A percentile compares a stretch with the other conserved stretches of the same genome.
Evolutionary conservation across 768 basidiomycete genomes (phyloP).

Genomic region (Auricularia auricula-judae): DNA sequence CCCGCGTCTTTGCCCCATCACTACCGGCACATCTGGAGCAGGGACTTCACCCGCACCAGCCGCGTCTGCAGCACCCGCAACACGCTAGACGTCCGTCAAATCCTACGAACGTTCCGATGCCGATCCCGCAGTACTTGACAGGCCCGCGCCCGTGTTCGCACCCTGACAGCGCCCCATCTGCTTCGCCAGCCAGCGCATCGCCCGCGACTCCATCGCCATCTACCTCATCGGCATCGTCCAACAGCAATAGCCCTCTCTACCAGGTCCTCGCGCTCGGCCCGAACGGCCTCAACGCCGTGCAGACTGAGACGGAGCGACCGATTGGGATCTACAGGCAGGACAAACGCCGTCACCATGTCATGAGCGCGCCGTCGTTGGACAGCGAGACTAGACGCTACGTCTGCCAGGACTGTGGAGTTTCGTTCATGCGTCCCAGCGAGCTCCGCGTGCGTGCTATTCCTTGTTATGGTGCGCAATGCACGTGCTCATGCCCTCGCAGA

Average conservation of each 20-base stretch:
- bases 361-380: neutral
- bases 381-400: neutral
- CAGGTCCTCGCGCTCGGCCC: neutral
- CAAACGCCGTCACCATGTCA: neutral
- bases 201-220: neutral
- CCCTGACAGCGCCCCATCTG: neutral
- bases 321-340: neutral
- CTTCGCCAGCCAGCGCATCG: neutral
- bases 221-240: neutral
- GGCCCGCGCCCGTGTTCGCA: neutral
- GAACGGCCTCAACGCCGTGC: neutral
- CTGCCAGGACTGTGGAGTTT: neutral
- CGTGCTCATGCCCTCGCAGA: neutral
- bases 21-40: neutral
- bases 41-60: neutral
- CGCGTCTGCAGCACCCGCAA: neutral
- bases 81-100: neutral
- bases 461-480: neutral
- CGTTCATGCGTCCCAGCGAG: neutral
- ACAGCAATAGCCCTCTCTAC: neutral
- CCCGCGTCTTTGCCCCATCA: neutral
- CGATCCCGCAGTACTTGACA: neutral
- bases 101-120: neutral
- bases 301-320: neutral
- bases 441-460: neutral